Evolutionary conservation across 2,329 filamentous ascomycete genomes (phyloP), one percentile per base, ranked within the genome.

Genomic region (Torrubiellomyces zombiae): DNA sequence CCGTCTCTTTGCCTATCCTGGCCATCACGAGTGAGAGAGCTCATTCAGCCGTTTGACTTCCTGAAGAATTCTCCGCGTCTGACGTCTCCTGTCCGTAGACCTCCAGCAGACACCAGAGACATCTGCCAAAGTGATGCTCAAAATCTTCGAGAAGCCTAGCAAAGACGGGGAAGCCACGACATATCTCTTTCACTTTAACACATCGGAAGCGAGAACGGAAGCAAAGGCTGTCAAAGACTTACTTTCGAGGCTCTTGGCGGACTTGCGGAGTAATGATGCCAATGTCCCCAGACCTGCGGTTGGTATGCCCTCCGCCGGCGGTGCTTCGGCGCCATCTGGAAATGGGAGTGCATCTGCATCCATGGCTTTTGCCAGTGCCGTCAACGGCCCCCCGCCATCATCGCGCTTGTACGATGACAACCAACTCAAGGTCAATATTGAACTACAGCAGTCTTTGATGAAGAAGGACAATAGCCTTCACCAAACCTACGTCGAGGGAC

Each of bases 21-120:
- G 75, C 75, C 39, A 86, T 95, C 43, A 82, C 76, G 25, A 94
- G 81, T 89, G 60, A 45, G 33, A 26, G 12, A n/a, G n/a, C n/a
- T n/a, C n/a, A n/a, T n/a, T n/a, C n/a, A n/a, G n/a, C n/a, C n/a
- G n/a, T n/a, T n/a, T n/a, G n/a, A n/a, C n/a, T n/a, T n/a, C n/a
- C n/a, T n/a, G n/a, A n/a, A n/a, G n/a, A n/a, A n/a, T n/a, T n/a
- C n/a, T n/a, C n/a, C n/a, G n/a, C n/a, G n/a, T n/a, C n/a, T n/a
- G n/a, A n/a, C n/a, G n/a, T 6, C 17, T 10, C 16, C 7, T 11
- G 11, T 16, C 14, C 9, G 13, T 38, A 89, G 81, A 95, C 54
- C 68, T 98, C 24, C 86, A 98, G 50, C 86, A 95, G 49, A 95
- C 89, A 1, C 85, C 89, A 9, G 81, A 82, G 31, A 74, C 63